These are phyloP conservation scores for Colletotrichum salicis DNA, from an alignment of 2,329 filamentous ascomycete species.

Conservation along the genomic window DNA sequence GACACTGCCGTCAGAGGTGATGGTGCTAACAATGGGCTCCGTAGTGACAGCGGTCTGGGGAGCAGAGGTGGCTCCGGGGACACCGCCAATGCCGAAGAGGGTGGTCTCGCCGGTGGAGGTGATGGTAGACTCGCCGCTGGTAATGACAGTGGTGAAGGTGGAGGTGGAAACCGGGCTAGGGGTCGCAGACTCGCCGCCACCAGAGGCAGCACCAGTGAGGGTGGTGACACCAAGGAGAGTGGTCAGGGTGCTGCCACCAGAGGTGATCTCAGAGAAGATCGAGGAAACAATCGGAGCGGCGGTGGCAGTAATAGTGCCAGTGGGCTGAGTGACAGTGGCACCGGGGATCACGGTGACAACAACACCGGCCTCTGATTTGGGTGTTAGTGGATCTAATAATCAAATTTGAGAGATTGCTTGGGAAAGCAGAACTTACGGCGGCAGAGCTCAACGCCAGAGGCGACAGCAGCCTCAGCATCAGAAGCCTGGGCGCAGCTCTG, in stretches of 20 bases:
- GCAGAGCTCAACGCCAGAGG: conserved; percentile 54
- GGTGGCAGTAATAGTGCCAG: conserved; percentile 21
- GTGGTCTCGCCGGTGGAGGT: conserved; percentile 42
- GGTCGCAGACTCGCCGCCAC: conserved; percentile 10
- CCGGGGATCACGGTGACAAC: conserved; percentile 40
- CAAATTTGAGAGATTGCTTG: not conserved
- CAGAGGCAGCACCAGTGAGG: conserved; percentile 1
- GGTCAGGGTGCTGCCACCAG: conserved; percentile 51
- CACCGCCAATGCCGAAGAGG: conserved; percentile 39
- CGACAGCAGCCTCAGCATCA: conserved; percentile 49
- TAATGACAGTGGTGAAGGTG: conserved; percentile 38
- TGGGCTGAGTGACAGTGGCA: conserved; percentile 30
- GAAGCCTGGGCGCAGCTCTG: conserved; percentile 50
- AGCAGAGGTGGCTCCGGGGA: conserved; percentile 20
- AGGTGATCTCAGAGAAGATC: conserved; percentile 37
- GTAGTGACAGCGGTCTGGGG: conserved; percentile 20
- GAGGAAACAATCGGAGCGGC: conserved; percentile 24
- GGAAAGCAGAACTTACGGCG: conserved; percentile 41
- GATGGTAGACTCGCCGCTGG: conserved; percentile 38
- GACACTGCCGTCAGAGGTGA: conserved; percentile 21
- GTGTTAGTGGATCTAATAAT: not conserved
- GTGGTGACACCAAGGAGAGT: conserved; percentile 43
- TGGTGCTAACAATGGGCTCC: conserved; percentile 34
- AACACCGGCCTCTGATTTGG: conserved; percentile 21
- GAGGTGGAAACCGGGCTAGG: conserved; percentile 48